Base-by-base conservation (phyloP, 2,329 filamentous ascomycete species). In the Huntiella savannae region DNA sequence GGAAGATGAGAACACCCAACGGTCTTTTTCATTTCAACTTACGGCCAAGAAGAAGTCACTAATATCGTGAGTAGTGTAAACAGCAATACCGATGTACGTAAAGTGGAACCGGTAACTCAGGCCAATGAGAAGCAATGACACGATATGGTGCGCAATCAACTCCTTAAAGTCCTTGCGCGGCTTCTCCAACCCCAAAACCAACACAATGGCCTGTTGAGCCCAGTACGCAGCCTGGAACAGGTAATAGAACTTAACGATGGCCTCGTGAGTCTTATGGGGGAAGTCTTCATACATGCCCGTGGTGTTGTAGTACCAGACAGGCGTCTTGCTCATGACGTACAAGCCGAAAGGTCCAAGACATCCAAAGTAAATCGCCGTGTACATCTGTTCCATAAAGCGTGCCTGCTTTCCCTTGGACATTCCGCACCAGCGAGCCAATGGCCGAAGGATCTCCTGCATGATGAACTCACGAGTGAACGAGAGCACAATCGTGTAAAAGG, bases 81-180 rank as follows among this genome's bases (percentile, higher is more conserved):
- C 85, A 15, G 85, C 83, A 47, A 95, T 65, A 19, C 87, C 87
- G 60, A 96, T 92, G 63, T 94, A 88, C 15, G 86, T 92, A 62
- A 95, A 96, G 63, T 96, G 87, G 68, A 94, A 96, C 51, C 85
- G 77, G 65, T 95, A 96, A 66, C 82, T 91, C 57, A 88, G 66
- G 49, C 65, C 79, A 54, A 96, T 94, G 55, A 96, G 71, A 15
- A 78, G 67, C 50, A 96, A 65, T 15, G 84, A 92, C 59, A 95
- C 82, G 54, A 95, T 79, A 61, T 96, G 87, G 61, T 96, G 87
- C 46, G 79, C 76, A 43, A 94, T 83, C 46, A 95, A 72, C 67
- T 95, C 87, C 63, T 84, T 87, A 64, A 88, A 95, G 62, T 96
- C 87, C 67, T 94, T 95, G 50, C 87, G 70, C 22, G 82, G 87